Conservation (phyloP, 306 rosid species). For the Benincasa hispida region DNA sequence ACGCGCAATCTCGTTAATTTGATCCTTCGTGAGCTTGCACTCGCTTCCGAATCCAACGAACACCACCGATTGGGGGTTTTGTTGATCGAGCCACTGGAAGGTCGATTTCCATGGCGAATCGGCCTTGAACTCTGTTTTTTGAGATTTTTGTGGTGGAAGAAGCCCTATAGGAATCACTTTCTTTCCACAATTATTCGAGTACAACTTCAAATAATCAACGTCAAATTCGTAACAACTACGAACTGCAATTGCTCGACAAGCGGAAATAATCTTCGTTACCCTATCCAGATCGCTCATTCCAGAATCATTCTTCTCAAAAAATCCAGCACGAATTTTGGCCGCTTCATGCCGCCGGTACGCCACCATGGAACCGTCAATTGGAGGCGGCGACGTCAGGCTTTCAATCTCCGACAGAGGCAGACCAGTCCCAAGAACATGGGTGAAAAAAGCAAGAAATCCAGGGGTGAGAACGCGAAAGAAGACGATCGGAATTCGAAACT, state of each 20-base stretch:
- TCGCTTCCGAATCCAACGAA: conserved; percentile 41
- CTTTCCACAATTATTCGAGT: conserved; percentile 2
- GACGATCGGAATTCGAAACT: not conserved
- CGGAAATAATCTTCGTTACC: not conserved
- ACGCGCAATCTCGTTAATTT: conserved; percentile 28
- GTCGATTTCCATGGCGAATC: not conserved
- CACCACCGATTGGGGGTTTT: conserved; percentile 19
- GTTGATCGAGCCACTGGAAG: conserved; percentile 33
- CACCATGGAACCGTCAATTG: not conserved
- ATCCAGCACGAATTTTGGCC: not conserved
- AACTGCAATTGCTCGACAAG: not conserved
- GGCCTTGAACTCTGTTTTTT: not conserved
- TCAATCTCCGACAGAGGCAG: not conserved
- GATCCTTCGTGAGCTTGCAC: conserved; percentile 21
- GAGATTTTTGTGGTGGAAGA: conserved; percentile 17
- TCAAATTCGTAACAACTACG: not conserved
- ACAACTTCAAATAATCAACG: conserved; percentile 8
- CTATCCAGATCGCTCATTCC: not conserved
- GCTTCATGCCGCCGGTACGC: not conserved
- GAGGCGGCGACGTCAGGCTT: not conserved
- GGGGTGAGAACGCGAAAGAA: conserved; percentile 1
- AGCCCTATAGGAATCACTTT: conserved; percentile 31
- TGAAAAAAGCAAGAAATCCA: not conserved
- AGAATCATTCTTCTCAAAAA: not conserved
- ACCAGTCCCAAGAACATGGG: not conserved